These are phyloP conservation scores for Exidia glandulosa DNA, from an alignment of 768 basidiomycete genomes.

Conservation along the genomic window DNA sequence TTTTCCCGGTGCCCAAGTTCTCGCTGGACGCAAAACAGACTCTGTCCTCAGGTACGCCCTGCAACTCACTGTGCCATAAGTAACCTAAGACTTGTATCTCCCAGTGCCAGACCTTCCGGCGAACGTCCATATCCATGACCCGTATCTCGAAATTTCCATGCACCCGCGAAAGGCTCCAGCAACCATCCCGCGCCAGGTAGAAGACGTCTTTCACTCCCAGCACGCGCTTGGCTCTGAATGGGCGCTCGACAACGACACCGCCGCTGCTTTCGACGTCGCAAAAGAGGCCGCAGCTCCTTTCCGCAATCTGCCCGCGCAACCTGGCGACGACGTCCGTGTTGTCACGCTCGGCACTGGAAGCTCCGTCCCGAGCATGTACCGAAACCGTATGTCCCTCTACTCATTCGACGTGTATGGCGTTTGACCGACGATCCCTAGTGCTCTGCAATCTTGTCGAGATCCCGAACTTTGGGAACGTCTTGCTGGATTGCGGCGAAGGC, in stretches of 20 bases:
- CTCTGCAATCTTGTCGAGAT: conserved; percentile 56
- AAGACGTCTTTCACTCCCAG: conserved; percentile 18
- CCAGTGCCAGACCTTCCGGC: conserved; percentile 36
- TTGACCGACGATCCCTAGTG: not conserved
- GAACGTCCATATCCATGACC: conserved; percentile 31
- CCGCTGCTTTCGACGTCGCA: conserved; percentile 6
- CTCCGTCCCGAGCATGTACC: conserved; percentile 71
- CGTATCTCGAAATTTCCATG: conserved; percentile 31
- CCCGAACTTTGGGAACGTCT: conserved; percentile 56
- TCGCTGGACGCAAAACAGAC: conserved; percentile 28
- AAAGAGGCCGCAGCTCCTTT: conserved; percentile 7
- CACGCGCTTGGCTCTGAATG: conserved; percentile 3
- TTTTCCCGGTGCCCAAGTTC: conserved; percentile 64
- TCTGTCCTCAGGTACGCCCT: conserved; percentile 23
- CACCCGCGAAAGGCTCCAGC: conserved; percentile 36
- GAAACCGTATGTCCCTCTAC: conserved; percentile 63
- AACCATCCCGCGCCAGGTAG: conserved; percentile 16
- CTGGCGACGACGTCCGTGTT: conserved; percentile 56
- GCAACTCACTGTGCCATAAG: too few relatives aligned
- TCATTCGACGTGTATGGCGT: not conserved
- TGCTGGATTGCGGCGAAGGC: conserved; percentile 90
- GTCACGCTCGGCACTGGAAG: conserved; percentile 84
- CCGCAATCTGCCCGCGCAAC: conserved; percentile 14
- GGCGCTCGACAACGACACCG: not conserved
- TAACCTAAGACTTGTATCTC: not conserved